Percentiles rank a stretch among this genome's conserved stretches.
phyloP scores from a whole-genome alignment of 495 filamentous ascomycete species.

The Hypoxylon subgilvum region DNA sequence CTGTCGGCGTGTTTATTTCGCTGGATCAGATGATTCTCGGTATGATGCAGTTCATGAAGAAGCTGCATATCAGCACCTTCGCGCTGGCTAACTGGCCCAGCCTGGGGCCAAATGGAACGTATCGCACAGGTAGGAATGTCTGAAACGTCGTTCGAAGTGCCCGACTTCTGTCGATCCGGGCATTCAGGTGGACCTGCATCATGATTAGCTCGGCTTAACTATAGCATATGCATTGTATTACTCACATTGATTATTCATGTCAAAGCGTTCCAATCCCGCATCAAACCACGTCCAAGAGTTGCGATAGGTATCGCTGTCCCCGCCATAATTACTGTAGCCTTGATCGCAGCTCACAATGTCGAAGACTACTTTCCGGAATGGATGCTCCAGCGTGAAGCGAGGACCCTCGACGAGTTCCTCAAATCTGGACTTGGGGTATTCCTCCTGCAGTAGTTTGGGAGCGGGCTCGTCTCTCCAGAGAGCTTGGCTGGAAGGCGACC shows the following conservation, averaged over 20 bases:
- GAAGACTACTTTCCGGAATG: constrained; percentile 68
- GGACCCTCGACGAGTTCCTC: constrained; percentile 41
- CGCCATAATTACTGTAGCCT: constrained; percentile 57
- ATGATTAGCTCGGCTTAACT: constrained; percentile 8
- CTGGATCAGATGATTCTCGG: constrained; percentile 55
- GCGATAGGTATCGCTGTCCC: constrained; percentile 55
- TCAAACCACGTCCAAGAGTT: constrained; percentile 77
- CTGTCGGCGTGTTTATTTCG: constrained; percentile 53
- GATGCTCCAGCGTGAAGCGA: constrained; percentile 44
- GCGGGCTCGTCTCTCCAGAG: constrained; percentile 17
- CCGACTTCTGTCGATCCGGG: constrained; percentile 1
- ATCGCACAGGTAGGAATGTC: constrained; percentile 31
- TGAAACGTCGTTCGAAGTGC: not conserved
- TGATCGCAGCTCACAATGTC: constrained; percentile 70
- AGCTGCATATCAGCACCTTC: constrained; percentile 18
- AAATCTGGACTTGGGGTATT: constrained; percentile 42
- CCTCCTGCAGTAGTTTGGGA: constrained; percentile 34
- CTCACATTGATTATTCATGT: constrained; percentile 33
- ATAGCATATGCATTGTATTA: not conserved
- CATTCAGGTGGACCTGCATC: constrained; percentile 6
- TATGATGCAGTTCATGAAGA: constrained; percentile 51
- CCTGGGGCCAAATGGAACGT: constrained; percentile 36
- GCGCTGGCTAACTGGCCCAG: constrained; percentile 6
- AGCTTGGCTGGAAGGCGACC: constrained; percentile 29
- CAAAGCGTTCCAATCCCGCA: constrained; percentile 58